Conservation (phyloP, 148 eudicot species). For the Beta vulgaris region DNA sequence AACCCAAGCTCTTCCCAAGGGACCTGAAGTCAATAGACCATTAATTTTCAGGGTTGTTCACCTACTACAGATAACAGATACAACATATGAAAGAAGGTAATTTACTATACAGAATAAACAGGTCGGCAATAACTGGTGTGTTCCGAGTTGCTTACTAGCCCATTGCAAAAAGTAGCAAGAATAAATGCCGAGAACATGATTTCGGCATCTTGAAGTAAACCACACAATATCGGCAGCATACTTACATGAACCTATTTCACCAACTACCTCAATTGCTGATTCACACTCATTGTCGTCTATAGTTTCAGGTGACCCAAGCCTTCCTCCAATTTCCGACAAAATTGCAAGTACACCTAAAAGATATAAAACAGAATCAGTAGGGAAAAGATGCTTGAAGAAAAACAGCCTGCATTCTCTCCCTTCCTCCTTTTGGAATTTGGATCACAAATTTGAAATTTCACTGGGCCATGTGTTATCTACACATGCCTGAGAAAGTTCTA, state of each 20-base stretch:
- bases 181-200: background rate
- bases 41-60: background rate
- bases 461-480: background rate
- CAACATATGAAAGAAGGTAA: background rate
- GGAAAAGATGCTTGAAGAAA: background rate
- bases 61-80: background rate
- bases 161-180: background rate
- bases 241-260: constrained; percentile 87
- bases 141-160: background rate
- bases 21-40: background rate
- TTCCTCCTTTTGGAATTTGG: background rate
- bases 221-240: constrained; percentile 7
- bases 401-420: background rate
- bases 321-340: constrained; percentile 61
- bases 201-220: background rate
- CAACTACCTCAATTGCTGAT: constrained; percentile 86
- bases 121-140: background rate
- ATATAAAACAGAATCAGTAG: background rate
- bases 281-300: constrained; percentile 79
- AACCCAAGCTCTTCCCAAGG: background rate
- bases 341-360: constrained; percentile 50
- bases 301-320: constrained; percentile 47
- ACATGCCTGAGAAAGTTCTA: background rate
- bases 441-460: too few relatives aligned
- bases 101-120: background rate